phyloP scores from a whole-genome alignment of 164 flowering plant genomes.

The Paratinospora sagittata region DNA sequence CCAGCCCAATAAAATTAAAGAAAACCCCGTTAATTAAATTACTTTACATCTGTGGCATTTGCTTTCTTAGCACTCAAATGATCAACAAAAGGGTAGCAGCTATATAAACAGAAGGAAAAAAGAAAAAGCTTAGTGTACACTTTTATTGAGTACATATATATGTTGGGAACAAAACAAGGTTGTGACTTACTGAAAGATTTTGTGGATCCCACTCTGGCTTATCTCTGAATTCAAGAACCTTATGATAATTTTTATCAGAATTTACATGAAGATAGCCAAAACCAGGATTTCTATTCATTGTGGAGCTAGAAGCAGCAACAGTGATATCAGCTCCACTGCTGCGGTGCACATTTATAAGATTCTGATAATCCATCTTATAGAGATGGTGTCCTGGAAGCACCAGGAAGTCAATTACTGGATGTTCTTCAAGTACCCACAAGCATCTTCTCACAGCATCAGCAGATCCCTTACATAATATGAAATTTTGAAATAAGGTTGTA shows the following conservation, averaged over 20 bases:
- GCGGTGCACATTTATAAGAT: conserved; percentile 51
- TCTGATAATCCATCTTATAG: conserved; percentile 78
- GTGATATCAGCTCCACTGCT: conserved; percentile 56
- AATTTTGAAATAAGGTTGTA: too few species aligned
- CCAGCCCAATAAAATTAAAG: background rate
- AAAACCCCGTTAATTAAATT: background rate
- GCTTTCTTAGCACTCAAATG: background rate
- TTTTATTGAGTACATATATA: too few species aligned
- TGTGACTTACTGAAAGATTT: conserved; percentile 25
- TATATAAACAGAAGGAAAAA: background rate
- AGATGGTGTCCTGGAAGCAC: conserved; percentile 88
- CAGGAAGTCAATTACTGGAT: conserved; percentile 52
- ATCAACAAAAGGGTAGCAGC: conserved; percentile 3
- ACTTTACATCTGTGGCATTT: background rate
- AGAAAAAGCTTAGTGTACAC: background rate
- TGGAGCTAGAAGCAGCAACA: conserved; percentile 30
- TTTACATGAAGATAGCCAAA: conserved; percentile 43
- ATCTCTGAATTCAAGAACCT: conserved; percentile 34
- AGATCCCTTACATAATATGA: conserved; percentile 39
- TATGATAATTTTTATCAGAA: conserved; percentile 17
- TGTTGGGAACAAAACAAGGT: background rate
- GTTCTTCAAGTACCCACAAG: conserved; percentile 70
- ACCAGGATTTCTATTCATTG: conserved; percentile 31
- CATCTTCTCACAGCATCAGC: conserved; percentile 88
- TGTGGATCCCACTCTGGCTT: conserved; percentile 17